Percentiles rank a stretch among this genome's conserved stretches.
phyloP scores from a whole-genome alignment of 1,284 basidiomycete genomes.

The Fistulinella cinereoalba region DNA sequence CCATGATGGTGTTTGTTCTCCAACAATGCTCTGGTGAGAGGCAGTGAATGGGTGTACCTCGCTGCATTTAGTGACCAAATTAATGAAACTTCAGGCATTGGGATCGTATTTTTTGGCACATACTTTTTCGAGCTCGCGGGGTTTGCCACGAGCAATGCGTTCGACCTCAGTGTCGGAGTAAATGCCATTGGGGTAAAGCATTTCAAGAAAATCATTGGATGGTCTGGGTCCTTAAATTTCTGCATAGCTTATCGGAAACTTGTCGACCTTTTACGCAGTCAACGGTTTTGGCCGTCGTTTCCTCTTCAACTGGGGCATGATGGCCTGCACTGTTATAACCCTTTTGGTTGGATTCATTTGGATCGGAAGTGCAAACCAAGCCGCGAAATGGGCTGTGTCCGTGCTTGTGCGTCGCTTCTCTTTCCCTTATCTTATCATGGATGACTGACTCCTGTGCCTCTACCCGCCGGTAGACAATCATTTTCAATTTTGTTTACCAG shows the following conservation, averaged over 20 bases:
- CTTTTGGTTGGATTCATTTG: slow-evolving; percentile 30
- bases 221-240: background rate
- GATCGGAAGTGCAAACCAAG: slow-evolving; percentile 13
- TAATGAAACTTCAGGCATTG: slow-evolving; percentile 23
- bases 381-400: slow-evolving; percentile 22
- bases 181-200: slow-evolving; percentile 25
- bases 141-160: slow-evolving; percentile 22
- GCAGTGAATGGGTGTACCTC: background rate
- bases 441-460: no score
- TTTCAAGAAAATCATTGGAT: background rate
- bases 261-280: slow-evolving; percentile 27
- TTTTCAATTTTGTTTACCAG: slow-evolving; percentile 31
- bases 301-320: slow-evolving; percentile 31
- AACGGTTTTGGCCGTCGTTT: slow-evolving; percentile 27
- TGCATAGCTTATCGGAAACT: slow-evolving; percentile 24
- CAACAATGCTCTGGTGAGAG: slow-evolving; percentile 26
- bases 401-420: no score
- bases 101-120: slow-evolving; percentile 30
- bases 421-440: no score
- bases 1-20: slow-evolving; percentile 35
- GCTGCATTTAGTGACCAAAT: background rate
- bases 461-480: slow-evolving; percentile 23
- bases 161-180: slow-evolving; percentile 28
- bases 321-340: slow-evolving; percentile 21
- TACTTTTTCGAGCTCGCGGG: slow-evolving; percentile 35